Base-by-base conservation (phyloP, 73 alveolate genomes). In the Blepharisma japonicum region DNA sequence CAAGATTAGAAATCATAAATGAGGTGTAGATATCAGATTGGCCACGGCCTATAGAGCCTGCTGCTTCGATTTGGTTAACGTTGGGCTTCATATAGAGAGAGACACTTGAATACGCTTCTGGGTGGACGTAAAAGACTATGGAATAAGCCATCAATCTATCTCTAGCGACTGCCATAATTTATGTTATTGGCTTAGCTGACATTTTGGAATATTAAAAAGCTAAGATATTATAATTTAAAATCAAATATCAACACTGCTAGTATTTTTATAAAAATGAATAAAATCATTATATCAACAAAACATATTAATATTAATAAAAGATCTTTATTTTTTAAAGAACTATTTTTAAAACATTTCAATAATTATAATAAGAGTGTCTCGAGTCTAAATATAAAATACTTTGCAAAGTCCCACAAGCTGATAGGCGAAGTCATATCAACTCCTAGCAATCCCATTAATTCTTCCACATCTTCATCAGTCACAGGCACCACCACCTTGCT, bases 91-190 rank as follows among this genome's bases (percentile, higher is more conserved):
- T 39, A 25, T 61, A 61, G 38, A 8, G 0, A 39, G 49, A 61
- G 48, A 61, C 23, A 8, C 23, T 39, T 20, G 74, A 25, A 48
- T 61, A 61, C 11, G 23, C 74, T 25, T 61, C 74, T n/a, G 74
- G 74, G 23, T 61, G 74, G 46, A 39, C 38, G 74, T 61, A 61
- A 61, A 61, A 61, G 47, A 61, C 74, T 20, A 39, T n/a, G 0
- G 74, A 61, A 25, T 39, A 61, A 25, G 47, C 74, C 74, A 61
- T 61, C 18, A 61, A 14, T 39, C 23, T 61, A 25, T 61, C 74
- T 61, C 74, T n/a, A 25, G 23, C 0, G 18, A 61, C 18, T 9
- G 74, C 14, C 74, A 61, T 61, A 32, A 32, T 32, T 32, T 32
- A 32, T 32, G 42, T 32, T 32, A 32, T 32, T 32, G 42, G 42